Evolutionary conservation across 108 stramenopile genomes (phyloP), one percentile per base, ranked within the genome.

Genomic region (Pseudonitzschia multistriata): DNA sequence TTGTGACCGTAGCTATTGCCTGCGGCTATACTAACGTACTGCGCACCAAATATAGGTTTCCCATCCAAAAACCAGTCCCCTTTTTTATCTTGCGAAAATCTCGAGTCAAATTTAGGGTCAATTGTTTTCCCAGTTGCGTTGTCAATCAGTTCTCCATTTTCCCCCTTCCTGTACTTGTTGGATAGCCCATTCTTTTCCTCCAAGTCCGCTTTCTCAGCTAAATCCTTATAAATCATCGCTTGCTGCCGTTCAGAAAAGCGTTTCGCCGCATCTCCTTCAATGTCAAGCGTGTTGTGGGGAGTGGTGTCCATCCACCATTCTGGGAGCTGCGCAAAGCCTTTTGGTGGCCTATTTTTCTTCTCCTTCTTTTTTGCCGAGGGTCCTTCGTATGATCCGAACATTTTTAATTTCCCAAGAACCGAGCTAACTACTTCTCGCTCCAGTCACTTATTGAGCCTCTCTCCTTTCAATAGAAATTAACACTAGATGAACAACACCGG

Each of bases 261-360:
- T 56, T 60, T 47, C 24, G 65, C 64, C 25, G 52, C 71, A 22
- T 83, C 73, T 52, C 79, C 78, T 21, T 71, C 77, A 28, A 55
- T 28, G 27, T 79, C 69, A 21, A 78, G 64, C 15, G 61, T 66
- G 47, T 79, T 49, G 52, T 83, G 82, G 11, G 82, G 82, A 19
- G 73, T 78, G 34, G 76, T 65, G 50, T 79, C 78, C 82, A 83
- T 72, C 82, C 82, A 83, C 82, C 82, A 83, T 49, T 76, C 68
- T 63, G 62, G 62, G 19, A 63, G 40, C 39, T 63, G 62, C 11
- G 62, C 62, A 39, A 63, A 63, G 30, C 62, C 62, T n/a, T 63
- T 63, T 40, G 68, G 68, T 24, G 34, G 55, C 31, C 36, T 34
- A 17, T 30, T 30, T 33, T 35, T 70, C 55, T 42, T 52, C 29